Percentiles rank a stretch among this genome's conserved stretches.
Conservation (phyloP, 352 stramenopile genomes). For the Globisporangium camurandrum region DNA sequence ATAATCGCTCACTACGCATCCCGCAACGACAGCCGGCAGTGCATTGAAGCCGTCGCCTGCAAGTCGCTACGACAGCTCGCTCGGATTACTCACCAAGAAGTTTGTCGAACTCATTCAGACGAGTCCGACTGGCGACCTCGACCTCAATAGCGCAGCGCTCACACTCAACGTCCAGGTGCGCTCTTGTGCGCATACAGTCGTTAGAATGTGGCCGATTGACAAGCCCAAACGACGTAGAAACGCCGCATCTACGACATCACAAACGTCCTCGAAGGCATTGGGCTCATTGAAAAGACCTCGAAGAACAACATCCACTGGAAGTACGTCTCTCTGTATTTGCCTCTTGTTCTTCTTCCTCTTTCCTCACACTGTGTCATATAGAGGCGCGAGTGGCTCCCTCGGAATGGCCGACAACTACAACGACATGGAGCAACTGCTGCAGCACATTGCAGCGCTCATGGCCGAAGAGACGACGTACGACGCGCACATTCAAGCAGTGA, state of each 20-base stretch:
- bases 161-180: slow-evolving; percentile 71
- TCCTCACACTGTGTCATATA: too few species aligned
- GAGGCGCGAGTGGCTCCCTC: slow-evolving; percentile 39
- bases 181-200: not conserved
- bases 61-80: slow-evolving; percentile 93
- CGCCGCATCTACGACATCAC: slow-evolving; percentile 98
- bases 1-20: too few species aligned
- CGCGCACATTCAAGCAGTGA: slow-evolving; percentile 78
- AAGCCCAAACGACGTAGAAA: too few species aligned
- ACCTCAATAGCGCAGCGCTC: slow-evolving; percentile 91
- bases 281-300: slow-evolving; percentile 95
- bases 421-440: slow-evolving; percentile 65
- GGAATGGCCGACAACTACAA: slow-evolving; percentile 44
- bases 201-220: too few species aligned
- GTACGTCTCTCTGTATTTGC: slow-evolving; percentile 26
- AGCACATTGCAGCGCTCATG: slow-evolving; percentile 71
- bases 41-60: slow-evolving; percentile 56
- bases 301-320: slow-evolving; percentile 99
- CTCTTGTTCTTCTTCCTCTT: not conserved
- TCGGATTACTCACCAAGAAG: slow-evolving; percentile 95
- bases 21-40: slow-evolving; percentile 9
- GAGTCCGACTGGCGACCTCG: slow-evolving; percentile 83
- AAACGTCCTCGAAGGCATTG: slow-evolving; percentile 97
- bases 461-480: slow-evolving; percentile 82
- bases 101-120: slow-evolving; percentile 94